Evolutionary conservation across 2,329 filamentous ascomycete species (phyloP), one percentile per base, ranked within the genome.

Genomic region (Phoma sp.): DNA sequence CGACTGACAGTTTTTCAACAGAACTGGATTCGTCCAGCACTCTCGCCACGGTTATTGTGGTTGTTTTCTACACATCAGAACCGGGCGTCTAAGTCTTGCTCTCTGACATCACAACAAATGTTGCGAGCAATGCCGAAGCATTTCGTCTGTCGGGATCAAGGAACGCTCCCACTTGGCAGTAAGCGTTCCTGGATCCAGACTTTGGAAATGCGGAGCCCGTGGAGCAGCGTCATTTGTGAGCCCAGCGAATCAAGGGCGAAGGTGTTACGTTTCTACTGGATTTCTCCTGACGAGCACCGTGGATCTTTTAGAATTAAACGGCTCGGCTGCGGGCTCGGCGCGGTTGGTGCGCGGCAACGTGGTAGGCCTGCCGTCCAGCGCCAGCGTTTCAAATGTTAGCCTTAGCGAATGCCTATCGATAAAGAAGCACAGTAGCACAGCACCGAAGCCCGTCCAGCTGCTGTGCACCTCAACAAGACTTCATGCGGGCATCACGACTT

Each of bases 331-430:
- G 46, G 52, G 52, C 46, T 47, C 52, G 46, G 46, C 51, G 46
- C 51, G 51, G 51, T 48, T 39, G 51, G 45, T 54, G 33, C 51
- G 45, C 51, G 51, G 45, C 51, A 54, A 54, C 51, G 51, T 54
- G 51, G 51, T 36, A 47, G 20, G 47, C 46, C 42, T 55, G 46
- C 52, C 52, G 52, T 23, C 30, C 25, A 36, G 36, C 47, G 42
- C 47, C 18, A 39, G 18, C 33, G 53, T 56, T 56, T 56, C 53
- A 56, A 42, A 50, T 33, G 23, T 42, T 42, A 42, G 47, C 47
- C 28, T 47, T 50, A 42, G 42, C 53, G 36, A 48, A 43, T 48
- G 25, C 18, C 52, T 50, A 50, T 56, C 47, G 53, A 56, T 50
- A 40, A 56, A 47, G 34, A 43, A 47, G 53, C 43, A 33, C 43